Evolutionary conservation across 2,329 filamentous ascomycete species (phyloP).

Genomic region (Zymoseptoria ardabiliae): DNA sequence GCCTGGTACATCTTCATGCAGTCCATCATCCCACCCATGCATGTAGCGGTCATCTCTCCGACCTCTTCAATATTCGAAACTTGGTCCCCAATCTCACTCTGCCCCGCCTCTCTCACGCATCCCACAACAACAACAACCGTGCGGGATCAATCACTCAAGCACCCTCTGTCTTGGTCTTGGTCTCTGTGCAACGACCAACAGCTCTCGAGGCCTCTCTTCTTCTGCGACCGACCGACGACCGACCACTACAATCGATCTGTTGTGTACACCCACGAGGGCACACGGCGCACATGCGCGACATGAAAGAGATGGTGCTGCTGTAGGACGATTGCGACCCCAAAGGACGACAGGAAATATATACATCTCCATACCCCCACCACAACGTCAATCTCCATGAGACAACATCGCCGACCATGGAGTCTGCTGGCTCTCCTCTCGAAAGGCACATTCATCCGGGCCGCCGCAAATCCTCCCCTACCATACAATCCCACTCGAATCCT

Average conservation of each 20-base stretch:
- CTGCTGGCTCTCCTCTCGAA: conserved; percentile 22
- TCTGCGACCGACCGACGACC: not conserved
- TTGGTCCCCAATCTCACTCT: not conserved
- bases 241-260: not conserved
- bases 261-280: not conserved
- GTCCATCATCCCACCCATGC: not conserved
- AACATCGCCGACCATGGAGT: conserved; percentile 11
- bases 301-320: not conserved
- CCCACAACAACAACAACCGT: not conserved
- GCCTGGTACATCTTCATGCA: not conserved
- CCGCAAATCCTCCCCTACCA: conserved; percentile 44
- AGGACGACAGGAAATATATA: not conserved
- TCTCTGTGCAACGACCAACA: not conserved
- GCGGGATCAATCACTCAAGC: not conserved
- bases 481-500: conserved; percentile 74
- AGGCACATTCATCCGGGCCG: conserved; percentile 1
- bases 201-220: not conserved
- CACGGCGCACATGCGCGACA: not conserved
- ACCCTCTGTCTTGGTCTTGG: not conserved
- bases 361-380: not conserved
- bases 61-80: not conserved
- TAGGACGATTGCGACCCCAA: not conserved
- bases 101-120: not conserved
- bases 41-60: not conserved
- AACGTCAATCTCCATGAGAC: conserved; percentile 13